These are phyloP conservation scores for Monotropa hypopitys DNA, from an alignment of 179 eudicot species.

Conservation along the genomic window DNA sequence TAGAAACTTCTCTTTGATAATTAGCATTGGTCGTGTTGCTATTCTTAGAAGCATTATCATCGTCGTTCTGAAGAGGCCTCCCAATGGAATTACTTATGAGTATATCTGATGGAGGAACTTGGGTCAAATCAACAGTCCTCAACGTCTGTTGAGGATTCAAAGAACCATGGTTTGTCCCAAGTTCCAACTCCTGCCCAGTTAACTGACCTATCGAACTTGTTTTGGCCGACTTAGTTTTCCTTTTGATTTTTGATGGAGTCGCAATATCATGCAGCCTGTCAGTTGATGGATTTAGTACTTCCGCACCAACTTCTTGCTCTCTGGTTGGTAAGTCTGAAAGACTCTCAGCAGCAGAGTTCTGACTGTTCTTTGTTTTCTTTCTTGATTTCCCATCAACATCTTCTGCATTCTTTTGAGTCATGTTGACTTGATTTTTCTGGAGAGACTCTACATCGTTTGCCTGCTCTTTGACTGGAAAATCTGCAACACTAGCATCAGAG, in stretches of 20 bases:
- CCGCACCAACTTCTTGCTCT: conserved; percentile 15
- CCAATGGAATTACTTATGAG: conserved; percentile 4
- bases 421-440: conserved; percentile 14
- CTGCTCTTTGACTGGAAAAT: conserved; percentile 7
- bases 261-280: conserved; percentile 8
- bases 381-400: conserved; percentile 11
- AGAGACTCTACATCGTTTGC: conserved; percentile 6
- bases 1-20: conserved; percentile 4
- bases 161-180: background rate
- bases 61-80: conserved; percentile 4
- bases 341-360: conserved; percentile 11
- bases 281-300: conserved; percentile 7
- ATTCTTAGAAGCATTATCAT: conserved; percentile 7
- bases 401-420: conserved; percentile 13
- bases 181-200: conserved; percentile 8
- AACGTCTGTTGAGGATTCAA: background rate
- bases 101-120: conserved; percentile 12
- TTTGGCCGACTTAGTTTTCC: conserved; percentile 12
- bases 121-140: conserved; percentile 2
- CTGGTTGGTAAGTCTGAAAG: conserved; percentile 11
- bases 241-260: conserved; percentile 12
- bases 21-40: conserved; percentile 1
- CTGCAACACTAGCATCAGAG: background rate
- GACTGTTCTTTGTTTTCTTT: conserved; percentile 20
- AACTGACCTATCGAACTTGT: background rate